Evolutionary conservation across 768 basidiomycete species (phyloP).

Genomic region (Mycena vitilis): DNA sequence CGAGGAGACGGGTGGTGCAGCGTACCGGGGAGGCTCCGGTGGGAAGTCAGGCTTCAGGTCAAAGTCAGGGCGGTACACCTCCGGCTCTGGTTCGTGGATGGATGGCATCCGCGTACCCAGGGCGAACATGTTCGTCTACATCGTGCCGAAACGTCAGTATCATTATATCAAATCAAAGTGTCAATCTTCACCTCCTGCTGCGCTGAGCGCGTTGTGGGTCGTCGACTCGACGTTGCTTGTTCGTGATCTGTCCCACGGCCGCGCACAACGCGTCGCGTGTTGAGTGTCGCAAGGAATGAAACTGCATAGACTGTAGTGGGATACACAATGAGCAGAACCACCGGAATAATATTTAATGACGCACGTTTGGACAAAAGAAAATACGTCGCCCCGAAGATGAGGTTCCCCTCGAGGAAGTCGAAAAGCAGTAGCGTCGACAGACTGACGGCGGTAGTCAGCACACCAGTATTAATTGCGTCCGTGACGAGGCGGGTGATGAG

Average conservation of each 20-base stretch:
- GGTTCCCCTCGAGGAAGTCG: constrained; percentile 62
- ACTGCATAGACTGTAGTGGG: constrained; percentile 54
- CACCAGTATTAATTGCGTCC: constrained; percentile 77
- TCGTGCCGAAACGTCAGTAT: too few relatives aligned
- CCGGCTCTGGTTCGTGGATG: constrained; percentile 1
- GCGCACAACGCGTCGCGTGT: constrained; percentile 65
- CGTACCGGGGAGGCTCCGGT: neutral
- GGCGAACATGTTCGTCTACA: constrained; percentile 62
- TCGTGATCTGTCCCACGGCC: constrained; percentile 67
- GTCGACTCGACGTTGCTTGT: constrained; percentile 35
- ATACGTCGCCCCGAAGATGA: constrained; percentile 71
- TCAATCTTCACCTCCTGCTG: constrained; percentile 33
- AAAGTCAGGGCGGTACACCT: neutral
- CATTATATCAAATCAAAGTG: too few relatives aligned
- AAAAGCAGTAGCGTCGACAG: constrained; percentile 69
- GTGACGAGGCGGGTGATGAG: constrained; percentile 66
- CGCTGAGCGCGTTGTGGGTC: constrained; percentile 30
- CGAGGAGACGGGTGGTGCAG: too few relatives aligned
- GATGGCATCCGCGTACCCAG: constrained; percentile 58
- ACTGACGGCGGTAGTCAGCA: constrained; percentile 64
- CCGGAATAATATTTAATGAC: constrained; percentile 34
- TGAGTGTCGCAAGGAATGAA: constrained; percentile 74
- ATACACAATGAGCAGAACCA: constrained; percentile 42
- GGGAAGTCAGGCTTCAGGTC: constrained; percentile 4
- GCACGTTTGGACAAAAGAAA: constrained; percentile 75